Evolutionary conservation across 2,329 filamentous ascomycete genomes (phyloP).

Genomic region (Cytospora schulzeri): DNA sequence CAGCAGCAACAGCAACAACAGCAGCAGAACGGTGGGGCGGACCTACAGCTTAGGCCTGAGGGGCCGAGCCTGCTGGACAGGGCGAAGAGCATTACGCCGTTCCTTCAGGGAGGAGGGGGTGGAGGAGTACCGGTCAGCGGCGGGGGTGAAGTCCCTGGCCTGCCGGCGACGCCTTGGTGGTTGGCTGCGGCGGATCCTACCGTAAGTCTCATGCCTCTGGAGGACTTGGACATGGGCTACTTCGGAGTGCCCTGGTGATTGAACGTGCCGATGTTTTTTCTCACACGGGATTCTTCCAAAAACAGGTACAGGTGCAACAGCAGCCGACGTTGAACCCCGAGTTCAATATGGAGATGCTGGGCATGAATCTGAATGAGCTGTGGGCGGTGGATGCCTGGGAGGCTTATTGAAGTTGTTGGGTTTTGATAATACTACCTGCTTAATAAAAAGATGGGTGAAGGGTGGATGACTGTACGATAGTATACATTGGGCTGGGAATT

Average conservation of each 20-base stretch:
- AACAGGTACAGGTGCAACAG: constrained; percentile 34
- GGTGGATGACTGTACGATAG: neutral
- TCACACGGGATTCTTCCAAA: neutral
- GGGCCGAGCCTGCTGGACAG: constrained; percentile 24
- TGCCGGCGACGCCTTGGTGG: constrained; percentile 34
- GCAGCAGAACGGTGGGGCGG: constrained; percentile 10
- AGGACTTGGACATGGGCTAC: constrained; percentile 3
- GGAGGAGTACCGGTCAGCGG: constrained; percentile 11
- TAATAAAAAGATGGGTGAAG: neutral
- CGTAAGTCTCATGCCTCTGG: constrained; percentile 29
- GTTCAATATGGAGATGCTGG: constrained; percentile 55
- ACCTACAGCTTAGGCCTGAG: constrained; percentile 16
- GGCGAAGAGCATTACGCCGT: constrained; percentile 27
- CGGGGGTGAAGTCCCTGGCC: constrained; percentile 22
- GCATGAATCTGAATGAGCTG: constrained; percentile 57
- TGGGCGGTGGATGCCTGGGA: constrained; percentile 47
- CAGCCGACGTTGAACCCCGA: constrained; percentile 47
- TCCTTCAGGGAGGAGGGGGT: constrained; percentile 15
- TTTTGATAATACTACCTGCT: neutral
- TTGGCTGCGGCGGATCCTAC: constrained; percentile 29
- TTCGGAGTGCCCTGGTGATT: constrained; percentile 15
- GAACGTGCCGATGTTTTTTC: neutral
- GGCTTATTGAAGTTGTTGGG: constrained; percentile 8
- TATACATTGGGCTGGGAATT: neutral
- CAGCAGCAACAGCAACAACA: constrained; percentile 20